phyloP scores from a whole-genome alignment of 2,329 filamentous ascomycete genomes.

The Boeremia lycopersici region DNA sequence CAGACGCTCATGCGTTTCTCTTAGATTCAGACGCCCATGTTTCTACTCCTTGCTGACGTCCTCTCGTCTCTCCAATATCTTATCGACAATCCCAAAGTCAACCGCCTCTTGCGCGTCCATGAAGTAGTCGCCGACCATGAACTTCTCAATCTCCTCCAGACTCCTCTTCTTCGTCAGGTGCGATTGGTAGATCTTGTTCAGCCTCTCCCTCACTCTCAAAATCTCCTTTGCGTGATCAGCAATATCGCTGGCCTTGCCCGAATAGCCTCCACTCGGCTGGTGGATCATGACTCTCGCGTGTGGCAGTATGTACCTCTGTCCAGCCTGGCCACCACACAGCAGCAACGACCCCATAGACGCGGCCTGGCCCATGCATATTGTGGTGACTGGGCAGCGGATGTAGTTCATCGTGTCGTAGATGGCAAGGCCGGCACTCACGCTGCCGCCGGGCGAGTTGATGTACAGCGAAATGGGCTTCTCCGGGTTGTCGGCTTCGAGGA shows the following conservation, averaged over 20 bases:
- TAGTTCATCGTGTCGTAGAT: constrained; percentile 99
- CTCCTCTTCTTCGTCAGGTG: constrained; percentile 82
- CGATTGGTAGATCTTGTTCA: constrained; percentile 87
- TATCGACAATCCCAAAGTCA: constrained; percentile 89
- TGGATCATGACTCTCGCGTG: constrained; percentile 97
- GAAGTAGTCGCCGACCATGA: constrained; percentile 98
- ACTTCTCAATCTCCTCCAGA: constrained; percentile 82
- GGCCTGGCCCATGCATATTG: constrained; percentile 92
- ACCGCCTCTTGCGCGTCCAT: constrained; percentile 86
- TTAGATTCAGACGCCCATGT: not conserved
- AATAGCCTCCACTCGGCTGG: constrained; percentile 81
- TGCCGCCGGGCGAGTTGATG: constrained; percentile 95
- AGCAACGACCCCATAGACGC: constrained; percentile 94
- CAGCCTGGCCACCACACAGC: constrained; percentile 81
- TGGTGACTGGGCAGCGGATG: constrained; percentile 89
- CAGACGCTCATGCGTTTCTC: not conserved
- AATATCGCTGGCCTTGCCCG: constrained; percentile 77
- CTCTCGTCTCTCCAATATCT: constrained; percentile 74
- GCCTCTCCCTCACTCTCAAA: constrained; percentile 77
- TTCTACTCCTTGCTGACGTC: constrained; percentile 49
- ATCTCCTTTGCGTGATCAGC: constrained; percentile 98
- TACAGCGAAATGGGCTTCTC: constrained; percentile 96
- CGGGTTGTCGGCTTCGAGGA: constrained; percentile 95
- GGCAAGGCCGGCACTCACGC: constrained; percentile 80
- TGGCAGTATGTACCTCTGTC: constrained; percentile 87